Evolutionary conservation across 768 basidiomycete genomes (phyloP).

Genomic region (Mycena indigotica): DNA sequence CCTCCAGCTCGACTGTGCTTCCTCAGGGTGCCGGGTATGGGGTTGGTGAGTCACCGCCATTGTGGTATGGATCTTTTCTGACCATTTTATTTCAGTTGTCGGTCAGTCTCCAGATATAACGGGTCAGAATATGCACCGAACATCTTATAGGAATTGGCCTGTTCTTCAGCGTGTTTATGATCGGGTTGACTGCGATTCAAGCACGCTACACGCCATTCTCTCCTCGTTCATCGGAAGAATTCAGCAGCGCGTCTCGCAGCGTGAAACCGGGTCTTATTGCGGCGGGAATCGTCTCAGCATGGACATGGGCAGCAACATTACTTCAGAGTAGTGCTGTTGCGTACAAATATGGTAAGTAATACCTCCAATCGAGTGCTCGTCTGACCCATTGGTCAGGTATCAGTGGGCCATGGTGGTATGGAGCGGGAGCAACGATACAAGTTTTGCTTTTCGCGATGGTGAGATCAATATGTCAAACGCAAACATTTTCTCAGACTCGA

Average conservation of each 20-base stretch:
- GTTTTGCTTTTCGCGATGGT: constrained; percentile 89
- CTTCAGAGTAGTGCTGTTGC: constrained; percentile 83
- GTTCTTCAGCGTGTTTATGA: constrained; percentile 85
- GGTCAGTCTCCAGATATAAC: constrained; percentile 36
- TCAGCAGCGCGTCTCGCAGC: constrained; percentile 77
- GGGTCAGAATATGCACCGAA: neutral
- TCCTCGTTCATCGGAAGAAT: constrained; percentile 79
- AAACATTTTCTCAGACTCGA: neutral
- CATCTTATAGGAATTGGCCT: constrained; percentile 70
- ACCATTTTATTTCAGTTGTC: constrained; percentile 41
- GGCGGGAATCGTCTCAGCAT: constrained; percentile 88
- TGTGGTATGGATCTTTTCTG: neutral
- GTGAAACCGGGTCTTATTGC: constrained; percentile 93
- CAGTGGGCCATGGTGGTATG: constrained; percentile 90
- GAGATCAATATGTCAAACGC: constrained; percentile 10
- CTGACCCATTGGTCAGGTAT: constrained; percentile 50
- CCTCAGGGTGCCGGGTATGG: constrained; percentile 88
- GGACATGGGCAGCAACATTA: constrained; percentile 89
- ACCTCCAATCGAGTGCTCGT: too few relatives aligned
- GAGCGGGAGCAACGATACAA: constrained; percentile 55
- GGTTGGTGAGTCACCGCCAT: constrained; percentile 31
- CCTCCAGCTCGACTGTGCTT: constrained; percentile 45
- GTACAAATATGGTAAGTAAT: constrained; percentile 73
- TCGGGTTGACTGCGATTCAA: constrained; percentile 77
- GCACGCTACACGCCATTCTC: constrained; percentile 82